These are phyloP conservation scores for Pseudopyricularia javanii DNA, from an alignment of 2,329 filamentous ascomycete species.

Conservation along the genomic window DNA sequence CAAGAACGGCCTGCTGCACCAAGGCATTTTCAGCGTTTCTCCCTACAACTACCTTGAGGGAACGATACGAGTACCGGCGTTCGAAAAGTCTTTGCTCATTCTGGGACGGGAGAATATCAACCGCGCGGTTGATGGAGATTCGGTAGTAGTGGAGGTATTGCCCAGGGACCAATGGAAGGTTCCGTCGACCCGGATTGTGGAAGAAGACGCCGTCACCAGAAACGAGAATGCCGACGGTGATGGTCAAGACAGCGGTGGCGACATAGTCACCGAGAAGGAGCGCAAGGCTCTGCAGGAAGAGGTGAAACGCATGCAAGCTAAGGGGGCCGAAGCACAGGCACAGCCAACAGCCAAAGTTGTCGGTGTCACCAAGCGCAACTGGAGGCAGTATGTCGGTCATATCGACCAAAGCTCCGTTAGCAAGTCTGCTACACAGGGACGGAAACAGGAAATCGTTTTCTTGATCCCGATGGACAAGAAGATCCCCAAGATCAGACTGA, in stretches of 20 bases:
- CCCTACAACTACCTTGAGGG: slow-evolving; percentile 97
- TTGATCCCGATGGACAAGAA: slow-evolving; percentile 96
- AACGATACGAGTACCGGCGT: slow-evolving; percentile 78
- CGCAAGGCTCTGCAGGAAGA: slow-evolving; percentile 80
- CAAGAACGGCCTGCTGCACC: slow-evolving; percentile 78
- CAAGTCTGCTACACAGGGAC: slow-evolving; percentile 59
- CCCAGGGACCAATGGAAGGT: slow-evolving; percentile 95
- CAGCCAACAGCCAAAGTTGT: slow-evolving; percentile 90
- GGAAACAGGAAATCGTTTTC: slow-evolving; percentile 86
- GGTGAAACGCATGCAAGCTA: slow-evolving; percentile 72
- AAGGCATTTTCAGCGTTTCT: slow-evolving; percentile 91
- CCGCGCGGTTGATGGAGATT: slow-evolving; percentile 78
- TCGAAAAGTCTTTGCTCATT: slow-evolving; percentile 78
- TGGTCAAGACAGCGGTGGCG: slow-evolving; percentile 60
- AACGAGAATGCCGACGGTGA: slow-evolving; percentile 83
- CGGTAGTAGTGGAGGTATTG: slow-evolving; percentile 85
- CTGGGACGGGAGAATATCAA: slow-evolving; percentile 95
- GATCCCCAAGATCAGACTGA: slow-evolving; percentile 88
- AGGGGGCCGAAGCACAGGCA: slow-evolving; percentile 60
- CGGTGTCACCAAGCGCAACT: slow-evolving; percentile 88
- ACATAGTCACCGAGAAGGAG: slow-evolving; percentile 81
- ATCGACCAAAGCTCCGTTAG: slow-evolving; percentile 79
- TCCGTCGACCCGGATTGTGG: slow-evolving; percentile 88
- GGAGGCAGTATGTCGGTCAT: slow-evolving; percentile 95
- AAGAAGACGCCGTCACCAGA: slow-evolving; percentile 82